phyloP scores from a whole-genome alignment of 176 grass and related monocot species.

The Carex littledalei region DNA sequence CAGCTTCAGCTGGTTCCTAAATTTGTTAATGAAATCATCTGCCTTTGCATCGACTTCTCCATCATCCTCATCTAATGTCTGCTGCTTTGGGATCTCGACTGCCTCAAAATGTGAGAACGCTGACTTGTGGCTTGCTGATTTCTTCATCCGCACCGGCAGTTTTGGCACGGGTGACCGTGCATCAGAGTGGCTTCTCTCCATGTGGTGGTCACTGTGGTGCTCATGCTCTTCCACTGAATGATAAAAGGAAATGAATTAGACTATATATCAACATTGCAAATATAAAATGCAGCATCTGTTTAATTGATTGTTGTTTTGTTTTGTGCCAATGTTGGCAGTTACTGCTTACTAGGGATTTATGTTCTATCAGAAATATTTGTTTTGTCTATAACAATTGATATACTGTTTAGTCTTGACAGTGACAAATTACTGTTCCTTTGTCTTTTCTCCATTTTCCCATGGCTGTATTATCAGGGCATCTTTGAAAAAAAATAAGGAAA shows the following conservation, averaged over 20 bases:
- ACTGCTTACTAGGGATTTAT: neutral
- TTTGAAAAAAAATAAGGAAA: neutral
- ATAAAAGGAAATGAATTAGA: neutral
- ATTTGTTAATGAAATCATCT: constrained; percentile 87
- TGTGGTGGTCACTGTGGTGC: constrained; percentile 18
- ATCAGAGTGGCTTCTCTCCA: constrained; percentile 61
- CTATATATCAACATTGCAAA: neutral
- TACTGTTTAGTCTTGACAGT: neutral
- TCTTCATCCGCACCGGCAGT: constrained; percentile 48
- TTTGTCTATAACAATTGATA: neutral
- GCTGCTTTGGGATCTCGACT: constrained; percentile 22
- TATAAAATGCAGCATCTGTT: neutral
- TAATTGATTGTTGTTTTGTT: neutral
- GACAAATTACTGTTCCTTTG: neutral
- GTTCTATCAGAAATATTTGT: neutral
- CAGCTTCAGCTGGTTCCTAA: constrained; percentile 71
- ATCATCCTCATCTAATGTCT: constrained; percentile 16
- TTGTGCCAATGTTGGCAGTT: neutral
- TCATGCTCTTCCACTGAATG: neutral
- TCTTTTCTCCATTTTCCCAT: neutral
- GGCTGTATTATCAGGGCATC: neutral
- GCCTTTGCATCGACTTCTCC: constrained; percentile 64
- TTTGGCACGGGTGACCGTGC: constrained; percentile 21
- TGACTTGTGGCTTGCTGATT: constrained; percentile 74
- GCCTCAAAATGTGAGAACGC: constrained; percentile 62